phyloP scores from a whole-genome alignment of 1,284 basidiomycete species.

The Bjerkandera adusta region DNA sequence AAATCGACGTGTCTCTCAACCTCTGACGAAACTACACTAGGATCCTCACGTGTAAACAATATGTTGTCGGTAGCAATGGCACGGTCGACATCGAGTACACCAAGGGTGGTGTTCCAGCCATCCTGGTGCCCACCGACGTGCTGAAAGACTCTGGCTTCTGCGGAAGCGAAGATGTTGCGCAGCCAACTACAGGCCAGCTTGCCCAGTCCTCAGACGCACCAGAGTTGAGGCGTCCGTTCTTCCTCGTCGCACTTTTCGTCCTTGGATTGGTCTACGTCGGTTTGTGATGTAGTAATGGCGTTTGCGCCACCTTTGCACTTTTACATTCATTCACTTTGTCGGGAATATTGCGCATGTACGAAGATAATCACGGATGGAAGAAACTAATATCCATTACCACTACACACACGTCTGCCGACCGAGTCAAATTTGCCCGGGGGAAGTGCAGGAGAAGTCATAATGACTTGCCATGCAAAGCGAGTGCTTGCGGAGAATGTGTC shows the following conservation, averaged over 20 bases:
- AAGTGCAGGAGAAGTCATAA: too few species aligned
- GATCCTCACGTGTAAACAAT: constrained; percentile 60
- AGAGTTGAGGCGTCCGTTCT: too few species aligned
- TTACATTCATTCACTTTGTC: constrained; percentile 7
- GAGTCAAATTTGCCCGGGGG: too few species aligned
- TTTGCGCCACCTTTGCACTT: background rate
- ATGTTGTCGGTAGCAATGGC: constrained; percentile 61
- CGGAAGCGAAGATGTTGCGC: constrained; percentile 17
- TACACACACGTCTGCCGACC: too few species aligned
- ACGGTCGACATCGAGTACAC: constrained; percentile 57
- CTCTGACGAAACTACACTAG: constrained; percentile 34
- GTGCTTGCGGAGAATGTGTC: constrained; percentile 3
- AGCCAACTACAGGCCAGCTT: constrained; percentile 15
- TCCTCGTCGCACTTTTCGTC: constrained; percentile 12
- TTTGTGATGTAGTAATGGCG: constrained; percentile 5
- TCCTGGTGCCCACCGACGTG: constrained; percentile 44
- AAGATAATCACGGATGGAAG: background rate
- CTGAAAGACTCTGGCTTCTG: constrained; percentile 43
- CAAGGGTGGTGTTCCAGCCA: constrained; percentile 53
- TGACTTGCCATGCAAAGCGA: too few species aligned
- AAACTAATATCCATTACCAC: background rate
- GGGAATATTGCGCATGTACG: constrained; percentile 11
- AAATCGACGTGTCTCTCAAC: background rate
- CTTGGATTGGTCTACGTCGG: constrained; percentile 14
- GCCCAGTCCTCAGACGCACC: too few species aligned